These are phyloP conservation scores for Parastagonospora nodorum DNA, from an alignment of 2,329 filamentous ascomycete species.

Conservation along the genomic window DNA sequence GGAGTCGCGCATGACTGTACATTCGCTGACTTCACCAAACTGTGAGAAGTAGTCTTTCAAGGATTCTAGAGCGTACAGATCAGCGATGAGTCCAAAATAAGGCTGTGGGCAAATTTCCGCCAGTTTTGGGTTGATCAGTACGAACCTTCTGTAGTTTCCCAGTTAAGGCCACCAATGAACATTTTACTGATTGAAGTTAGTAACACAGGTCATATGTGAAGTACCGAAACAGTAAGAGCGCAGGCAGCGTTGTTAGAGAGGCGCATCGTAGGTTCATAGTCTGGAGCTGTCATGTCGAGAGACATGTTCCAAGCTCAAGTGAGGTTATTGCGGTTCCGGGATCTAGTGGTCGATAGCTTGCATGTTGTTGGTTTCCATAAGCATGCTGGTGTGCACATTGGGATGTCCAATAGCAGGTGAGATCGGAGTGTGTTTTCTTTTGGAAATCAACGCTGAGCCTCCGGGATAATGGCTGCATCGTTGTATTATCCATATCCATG, in stretches of 20 bases:
- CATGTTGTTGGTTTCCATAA: too few relatives aligned
- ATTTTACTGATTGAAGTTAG: constrained; percentile 74
- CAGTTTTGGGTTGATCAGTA: neutral
- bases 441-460: too few relatives aligned
- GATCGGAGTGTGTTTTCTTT: too few relatives aligned
- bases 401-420: too few relatives aligned
- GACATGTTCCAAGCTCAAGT: too few relatives aligned
- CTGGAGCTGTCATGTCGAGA: too few relatives aligned
- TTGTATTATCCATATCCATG: too few relatives aligned
- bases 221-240: neutral
- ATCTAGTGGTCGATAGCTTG: too few relatives aligned
- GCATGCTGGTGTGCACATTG: too few relatives aligned
- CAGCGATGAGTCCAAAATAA: neutral
- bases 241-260: neutral
- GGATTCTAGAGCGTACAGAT: constrained; percentile 68
- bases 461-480: too few relatives aligned
- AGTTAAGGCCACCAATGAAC: constrained; percentile 98
- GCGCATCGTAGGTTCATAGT: constrained; percentile 14
- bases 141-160: constrained; percentile 98
- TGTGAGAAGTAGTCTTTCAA: constrained; percentile 96
- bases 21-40: constrained; percentile 96
- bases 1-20: constrained; percentile 98
- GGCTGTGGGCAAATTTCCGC: too few relatives aligned
- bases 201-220: neutral
- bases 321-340: too few relatives aligned